phyloP scores from a whole-genome alignment of 1,284 basidiomycete species.

The Puccinia coronata region DNA sequence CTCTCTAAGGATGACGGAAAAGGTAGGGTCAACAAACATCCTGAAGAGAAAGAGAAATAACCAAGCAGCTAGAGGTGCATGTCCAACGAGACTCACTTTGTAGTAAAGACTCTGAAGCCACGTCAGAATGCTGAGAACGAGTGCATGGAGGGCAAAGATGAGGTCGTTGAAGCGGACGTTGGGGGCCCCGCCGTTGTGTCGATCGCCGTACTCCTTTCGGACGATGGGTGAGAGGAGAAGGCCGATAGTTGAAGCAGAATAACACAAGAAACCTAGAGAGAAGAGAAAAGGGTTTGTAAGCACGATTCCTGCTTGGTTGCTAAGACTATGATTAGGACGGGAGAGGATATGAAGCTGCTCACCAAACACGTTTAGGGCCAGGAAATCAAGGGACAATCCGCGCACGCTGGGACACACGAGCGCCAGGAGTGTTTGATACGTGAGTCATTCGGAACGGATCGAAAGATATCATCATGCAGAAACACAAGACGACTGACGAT shows the following conservation, averaged over 20 bases:
- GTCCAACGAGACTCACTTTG: neutral
- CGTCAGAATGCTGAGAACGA: constrained; percentile 18
- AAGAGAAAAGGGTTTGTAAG: no score
- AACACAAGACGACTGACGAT: constrained; percentile 43
- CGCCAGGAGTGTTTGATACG: no score
- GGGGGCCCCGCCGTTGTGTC: constrained; percentile 8
- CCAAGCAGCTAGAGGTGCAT: neutral
- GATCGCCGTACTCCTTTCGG: constrained; percentile 51
- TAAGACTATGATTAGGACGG: neutral
- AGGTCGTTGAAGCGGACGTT: constrained; percentile 51
- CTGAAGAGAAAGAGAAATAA: neutral
- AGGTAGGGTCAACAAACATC: neutral
- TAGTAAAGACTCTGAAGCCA: constrained; percentile 30
- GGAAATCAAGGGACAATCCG: constrained; percentile 55
- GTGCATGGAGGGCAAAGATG: constrained; percentile 41
- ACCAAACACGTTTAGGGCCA: constrained; percentile 53
- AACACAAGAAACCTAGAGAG: constrained; percentile 54
- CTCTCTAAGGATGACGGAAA: neutral
- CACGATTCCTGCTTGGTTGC: neutral
- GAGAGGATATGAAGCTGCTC: neutral
- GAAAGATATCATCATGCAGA: neutral
- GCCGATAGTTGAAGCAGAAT: constrained; percentile 53
- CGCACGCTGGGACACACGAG: neutral
- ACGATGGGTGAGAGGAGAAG: constrained; percentile 52
- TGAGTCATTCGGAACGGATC: neutral